Base-by-base conservation (phyloP, 2,329 filamentous ascomycete genomes). In the Colletotrichum sp. region DNA sequence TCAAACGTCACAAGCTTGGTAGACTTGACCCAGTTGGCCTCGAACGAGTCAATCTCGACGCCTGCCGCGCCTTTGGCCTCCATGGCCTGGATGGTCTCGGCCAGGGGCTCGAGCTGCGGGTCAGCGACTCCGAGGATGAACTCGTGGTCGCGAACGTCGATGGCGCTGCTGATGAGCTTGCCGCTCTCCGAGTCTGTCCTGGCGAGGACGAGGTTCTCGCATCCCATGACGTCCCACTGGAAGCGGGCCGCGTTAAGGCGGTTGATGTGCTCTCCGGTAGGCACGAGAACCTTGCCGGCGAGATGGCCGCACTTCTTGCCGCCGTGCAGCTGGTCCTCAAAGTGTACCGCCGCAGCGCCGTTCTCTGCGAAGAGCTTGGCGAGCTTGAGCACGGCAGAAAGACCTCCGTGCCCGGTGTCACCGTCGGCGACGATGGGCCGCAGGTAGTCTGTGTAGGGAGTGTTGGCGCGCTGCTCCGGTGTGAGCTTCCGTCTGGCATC, bases 301-400 rank as follows among this genome's bases (percentile, higher is more conserved):
- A 99, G 88, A 86, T 99, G 97, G 18, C 97, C 97, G 82, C 97
- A 99, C 87, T 99, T 99, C 89, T 99, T 99, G 77, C 97, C 97
- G 59, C 97, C 97, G 83, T 99, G 97, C 63, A 99, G 91, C 86
- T 99, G 97, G 82, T 99, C 97, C 85, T 99, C 97, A 77, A 99
- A 98, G 85, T 99, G 97, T 3, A 99, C 97, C 10, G 94, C 97
- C 0, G 97, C 97, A 1, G 97, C 97, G 69, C 97, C 97, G 80
- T 98, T 98, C 86, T 99, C 97, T 21, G 97, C 97, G 81, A 99
- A 99, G 9, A 99, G 92, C 87, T 99, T 99, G 55, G 97, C 96
- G 24, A 99, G 91, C 88, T 99, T 99, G 78, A 99, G 90, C 4
- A 99, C 96, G 1, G 97, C 95, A 2, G 95, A 96, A 48, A 99